Evolutionary conservation across 75 land plant species (phyloP), one percentile per base, ranked within the genome.

Genomic region (Pinus tabuliformis): DNA sequence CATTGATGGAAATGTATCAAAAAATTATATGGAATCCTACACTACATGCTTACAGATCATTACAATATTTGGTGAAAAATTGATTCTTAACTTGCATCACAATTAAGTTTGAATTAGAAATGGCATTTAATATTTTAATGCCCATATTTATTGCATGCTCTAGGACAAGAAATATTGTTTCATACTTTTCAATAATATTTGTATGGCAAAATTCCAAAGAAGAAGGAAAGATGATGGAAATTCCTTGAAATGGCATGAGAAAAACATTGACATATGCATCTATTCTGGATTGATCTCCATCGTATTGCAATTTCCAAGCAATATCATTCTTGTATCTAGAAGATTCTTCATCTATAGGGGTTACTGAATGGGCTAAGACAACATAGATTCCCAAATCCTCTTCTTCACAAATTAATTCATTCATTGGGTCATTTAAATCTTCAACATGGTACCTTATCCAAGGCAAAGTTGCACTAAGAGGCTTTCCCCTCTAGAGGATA

Each of bases 161-260:
- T 3, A 61, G 2, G 4, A 12, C 13, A 1, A 22, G 2, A 1
- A 2, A 8, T 3, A 61, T 3, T 3, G 13, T 20, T 6, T 24
- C 62, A 61, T 24, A 61, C 4, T 61, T 5, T 1, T 2, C 26
- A 3, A 22, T 21, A 21, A 22, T 60, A 22, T 21, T 60, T 1
- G 26, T 21, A 3, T 4, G 6, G 30, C 2, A 11, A 24, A 61
- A 24, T 12, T 61, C 3, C 62, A 61, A 24, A 0, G 3, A 24
- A 26, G 24, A 61, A 2, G 28, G 24, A 11, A 22, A 13, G 0
- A 0, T 0, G 0, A 2, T 24, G 1, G 22, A 11, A 9, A 9
- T 11, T 1, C 30, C 28, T 3, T 61, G 22, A 17, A 0, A 30
- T 3, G 62, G 9, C 3, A 2, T 22, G 2, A 24, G 9, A 6